These are phyloP conservation scores for Beauveria australis DNA, from an alignment of 2,329 filamentous ascomycete species.

Conservation along the genomic window DNA sequence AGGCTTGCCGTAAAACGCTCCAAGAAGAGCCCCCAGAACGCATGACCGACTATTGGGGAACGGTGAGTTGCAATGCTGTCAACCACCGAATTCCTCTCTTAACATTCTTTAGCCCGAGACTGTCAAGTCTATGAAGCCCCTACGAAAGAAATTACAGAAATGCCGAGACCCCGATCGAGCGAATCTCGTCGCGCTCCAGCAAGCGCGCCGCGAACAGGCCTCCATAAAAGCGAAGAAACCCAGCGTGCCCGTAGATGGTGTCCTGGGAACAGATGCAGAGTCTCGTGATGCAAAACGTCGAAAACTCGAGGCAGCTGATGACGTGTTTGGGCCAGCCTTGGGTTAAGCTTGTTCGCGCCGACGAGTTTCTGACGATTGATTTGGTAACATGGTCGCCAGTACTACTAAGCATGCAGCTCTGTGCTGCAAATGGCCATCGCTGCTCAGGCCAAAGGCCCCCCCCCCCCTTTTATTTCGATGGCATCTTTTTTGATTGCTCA, in stretches of 20 bases:
- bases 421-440: neutral
- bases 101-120: constrained; percentile 30
- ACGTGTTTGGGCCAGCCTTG: constrained; percentile 40
- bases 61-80: constrained; percentile 27
- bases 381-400: neutral
- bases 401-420: neutral
- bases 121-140: constrained; percentile 39
- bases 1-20: constrained; percentile 45
- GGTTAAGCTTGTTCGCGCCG: neutral
- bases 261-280: constrained; percentile 36
- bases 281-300: constrained; percentile 37
- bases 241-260: constrained; percentile 34
- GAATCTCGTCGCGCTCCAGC: constrained; percentile 62
- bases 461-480: no score
- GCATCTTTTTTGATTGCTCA: no score
- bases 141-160: constrained; percentile 62
- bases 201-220: constrained; percentile 50
- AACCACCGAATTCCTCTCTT: neutral
- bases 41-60: constrained; percentile 45
- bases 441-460: no score
- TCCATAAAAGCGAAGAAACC: constrained; percentile 28
- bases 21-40: constrained; percentile 49
- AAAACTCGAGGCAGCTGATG: constrained; percentile 34
- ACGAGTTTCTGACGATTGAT: neutral
- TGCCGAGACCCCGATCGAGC: constrained; percentile 68